Evolutionary conservation across 148 eudicot species (phyloP), one percentile per base, ranked within the genome.

Genomic region (Salicornia ramosissima): DNA sequence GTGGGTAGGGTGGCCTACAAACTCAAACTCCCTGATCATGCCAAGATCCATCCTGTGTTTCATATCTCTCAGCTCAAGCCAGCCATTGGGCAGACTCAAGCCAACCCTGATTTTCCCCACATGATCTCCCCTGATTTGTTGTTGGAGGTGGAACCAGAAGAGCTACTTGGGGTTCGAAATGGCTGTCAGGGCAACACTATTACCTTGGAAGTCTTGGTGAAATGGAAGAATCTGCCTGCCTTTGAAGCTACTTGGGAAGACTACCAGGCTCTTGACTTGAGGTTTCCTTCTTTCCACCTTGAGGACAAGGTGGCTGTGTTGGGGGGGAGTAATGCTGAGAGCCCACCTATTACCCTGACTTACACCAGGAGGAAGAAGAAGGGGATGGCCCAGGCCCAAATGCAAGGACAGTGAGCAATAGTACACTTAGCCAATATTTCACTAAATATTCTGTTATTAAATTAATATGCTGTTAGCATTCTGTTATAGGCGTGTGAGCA

Each of bases 131-230:
- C n/a, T 12, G 21, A 29, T 6, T 5, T 57, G 21, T n/a, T 1
- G 36, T 5, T 57, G 0, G n/a, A 31, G 1, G 21, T 10, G 15
- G 5, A 16, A 0, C 50, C 36, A 0, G 39, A 57, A 3, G n/a
- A 0, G 0, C 0, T 57, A 0, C 21, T 57, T 0, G 33, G 5
- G 0, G 33, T 26, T 2, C 16, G 39, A 0, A 0, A 5, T 0
- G 10, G 4, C 0, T 0, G 11, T 1, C 21, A 4, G 0, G 43
- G 14, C 0, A 40, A 5, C 0, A 8, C 0, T 0, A 2, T 15
- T n/a, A n/a, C n/a, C n/a, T n/a, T n/a, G n/a, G 39, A 21, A 15
- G 39, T 57, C 0, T 10, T 57, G 36, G 6, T 30, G 0, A 57
- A 57, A 2, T 57, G 62, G 62, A 0, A 29, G 7, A 21, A 21